phyloP scores from a whole-genome alignment of 1,284 basidiomycete species.

The Rhodotorula sp. region DNA sequence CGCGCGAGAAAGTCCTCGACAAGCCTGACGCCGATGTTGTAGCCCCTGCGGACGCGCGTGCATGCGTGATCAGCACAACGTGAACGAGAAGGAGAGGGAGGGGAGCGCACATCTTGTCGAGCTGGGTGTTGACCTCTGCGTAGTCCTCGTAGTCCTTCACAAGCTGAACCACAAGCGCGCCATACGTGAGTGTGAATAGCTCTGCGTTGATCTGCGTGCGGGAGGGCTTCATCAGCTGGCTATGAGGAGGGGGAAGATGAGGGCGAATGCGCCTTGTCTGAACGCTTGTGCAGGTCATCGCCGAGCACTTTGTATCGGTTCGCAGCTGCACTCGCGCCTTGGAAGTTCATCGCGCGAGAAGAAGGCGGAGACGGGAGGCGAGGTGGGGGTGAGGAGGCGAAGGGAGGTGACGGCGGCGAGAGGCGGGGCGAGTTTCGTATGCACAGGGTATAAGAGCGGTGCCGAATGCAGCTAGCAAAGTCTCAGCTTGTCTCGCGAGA shows the following conservation, averaged over 20 bases:
- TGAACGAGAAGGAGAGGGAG: not conserved
- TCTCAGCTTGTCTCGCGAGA: not conserved
- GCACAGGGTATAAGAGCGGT: not conserved
- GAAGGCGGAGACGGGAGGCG: not conserved
- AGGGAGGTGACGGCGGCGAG: no score
- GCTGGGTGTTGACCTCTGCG: constrained; percentile 68
- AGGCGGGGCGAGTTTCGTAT: no score
- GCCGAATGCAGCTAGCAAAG: not conserved
- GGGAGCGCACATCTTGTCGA: constrained; percentile 61
- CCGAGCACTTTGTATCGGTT: constrained; percentile 35
- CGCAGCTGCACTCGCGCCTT: constrained; percentile 6
- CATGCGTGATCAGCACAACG: not conserved
- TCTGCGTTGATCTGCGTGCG: constrained; percentile 69
- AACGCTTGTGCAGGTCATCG: constrained; percentile 35
- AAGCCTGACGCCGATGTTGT: constrained; percentile 93
- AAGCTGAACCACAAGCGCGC: constrained; percentile 94
- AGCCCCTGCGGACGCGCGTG: constrained; percentile 68
- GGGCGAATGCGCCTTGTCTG: constrained; percentile 23
- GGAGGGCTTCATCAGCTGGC: not conserved
- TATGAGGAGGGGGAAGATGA: no score
- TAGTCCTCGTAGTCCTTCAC: constrained; percentile 99
- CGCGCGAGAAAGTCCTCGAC: constrained; percentile 98
- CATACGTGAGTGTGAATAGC: constrained; percentile 95
- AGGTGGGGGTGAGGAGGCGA: not conserved
- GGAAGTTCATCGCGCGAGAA: constrained; percentile 21